Base-by-base conservation (phyloP, 2,329 filamentous ascomycete genomes). In the Metarhizium robertsii region DNA sequence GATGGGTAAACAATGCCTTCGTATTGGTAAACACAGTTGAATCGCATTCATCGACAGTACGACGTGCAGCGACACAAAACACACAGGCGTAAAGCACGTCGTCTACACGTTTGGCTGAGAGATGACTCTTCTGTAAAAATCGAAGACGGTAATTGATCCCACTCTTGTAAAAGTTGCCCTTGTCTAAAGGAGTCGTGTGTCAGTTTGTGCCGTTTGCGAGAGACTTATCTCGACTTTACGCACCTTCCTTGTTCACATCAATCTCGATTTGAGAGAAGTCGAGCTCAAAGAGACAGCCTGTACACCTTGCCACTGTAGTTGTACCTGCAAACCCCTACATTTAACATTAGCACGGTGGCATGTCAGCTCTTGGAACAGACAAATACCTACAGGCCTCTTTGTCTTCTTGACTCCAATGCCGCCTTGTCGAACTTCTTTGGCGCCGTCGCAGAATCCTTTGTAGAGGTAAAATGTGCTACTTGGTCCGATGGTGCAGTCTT, bases 1-100 rank as follows among this genome's bases (percentile, higher is more conserved):
- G 65, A 61, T 83, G 80, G 18, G 70, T 65, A 56, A 82, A 81
- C 4, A 83, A 70, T 50, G 79, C 72, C 56, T 73, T 75, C 50
- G 79, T 75, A 49, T 66, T 76, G 62, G 80, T 78, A 64, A 83
- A 83, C 8, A 83, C 76, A 0, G 80, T 83, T 2, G 79, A 75
- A 50, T 83, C 80, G 60, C 76, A 77, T 55, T 78, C 73, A 51
- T 81, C 76, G 2, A 75, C 64, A 0, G 79, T 81, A n/a, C 64
- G 69, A 0, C 78, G 78, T 18, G 69, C 58, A 5, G 76, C 71
- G 4, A 80, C 67, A 62, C 80, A 83, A 61, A 83, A 81, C 1
- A 79, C 59, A 58, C 80, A 83, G 3, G 70, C 79, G 61, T 80
- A 83, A 48, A 79, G 63, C 53, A 77, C 71, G 57, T 82, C 79